Evolutionary conservation across 2,329 filamentous ascomycete genomes (phyloP), one percentile per base, ranked within the genome.

Genomic region (Alternaria ethzedia): DNA sequence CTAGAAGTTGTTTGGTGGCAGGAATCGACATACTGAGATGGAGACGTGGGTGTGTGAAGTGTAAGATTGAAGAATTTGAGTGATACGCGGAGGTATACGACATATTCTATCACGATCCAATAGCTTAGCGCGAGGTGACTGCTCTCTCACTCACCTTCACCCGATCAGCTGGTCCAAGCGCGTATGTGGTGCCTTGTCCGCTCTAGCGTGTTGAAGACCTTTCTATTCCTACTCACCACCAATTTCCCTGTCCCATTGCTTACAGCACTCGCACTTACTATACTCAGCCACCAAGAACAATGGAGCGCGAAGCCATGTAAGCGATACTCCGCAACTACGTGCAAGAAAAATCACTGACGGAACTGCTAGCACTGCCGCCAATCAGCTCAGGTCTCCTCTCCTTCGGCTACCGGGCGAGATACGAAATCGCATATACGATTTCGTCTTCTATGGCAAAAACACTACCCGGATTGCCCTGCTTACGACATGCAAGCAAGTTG

Each of bases 231-330:
- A 26, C 25, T 26, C 25, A 26, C 25, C 25, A 26, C 25, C 25
- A 26, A 10, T 2, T 10, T 3, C 25, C 8, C 25, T 26, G 25
- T 4, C 9, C 1, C 9, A 26, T 26, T 32, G 6, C 13, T 36
- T 8, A 36, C 30, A 0, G 1, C 5, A 36, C 13, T n/a, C 32
- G 0, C 32, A n/a, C 10, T 2, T 2, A 36, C 0, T 36, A 36
- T 0, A 36, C 15, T n/a, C 7, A n/a, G 0, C 0, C 0, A 5
- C 5, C 8, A 0, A n/a, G 0, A 3, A 5, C 15, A 0, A 36
- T 36, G 32, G 32, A 36, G 0, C 15, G 32, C 15, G 32, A 36
- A 3, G 15, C 32, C 32, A 36, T 36, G 32, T 36, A n/a, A 43
- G 41, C n/a, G 4, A 17, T 17, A 17, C 36, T 10, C 4, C 15